A percentile compares a stretch with the other conserved stretches of the same genome.
These are phyloP conservation scores for Bimuria novae-zelandiae DNA, from an alignment of 2,329 filamentous ascomycete species.

Conservation along the genomic window DNA sequence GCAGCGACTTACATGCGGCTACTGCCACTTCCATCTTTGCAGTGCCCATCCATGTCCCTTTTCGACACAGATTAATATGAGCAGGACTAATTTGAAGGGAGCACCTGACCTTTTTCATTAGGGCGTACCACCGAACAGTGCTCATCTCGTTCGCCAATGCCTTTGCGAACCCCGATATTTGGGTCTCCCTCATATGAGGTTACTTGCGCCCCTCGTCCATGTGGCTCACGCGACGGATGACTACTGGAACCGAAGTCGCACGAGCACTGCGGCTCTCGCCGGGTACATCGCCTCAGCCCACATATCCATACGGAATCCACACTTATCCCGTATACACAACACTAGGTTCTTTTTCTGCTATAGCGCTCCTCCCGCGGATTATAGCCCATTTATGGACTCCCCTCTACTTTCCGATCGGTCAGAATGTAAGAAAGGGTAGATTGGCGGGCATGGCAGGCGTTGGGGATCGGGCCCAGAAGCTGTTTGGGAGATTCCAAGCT, in stretches of 20 bases:
- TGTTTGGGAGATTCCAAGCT: conserved; percentile 11
- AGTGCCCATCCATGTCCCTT: neutral
- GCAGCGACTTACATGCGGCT: neutral
- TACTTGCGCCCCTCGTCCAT: neutral
- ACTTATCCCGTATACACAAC: neutral
- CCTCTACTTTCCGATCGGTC: neutral
- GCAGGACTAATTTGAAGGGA: conserved; percentile 6
- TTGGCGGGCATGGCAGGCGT: conserved; percentile 5
- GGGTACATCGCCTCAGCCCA: neutral
- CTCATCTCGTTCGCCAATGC: neutral
- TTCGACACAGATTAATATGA: conserved; percentile 14
- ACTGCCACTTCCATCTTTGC: neutral
- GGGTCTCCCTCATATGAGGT: conserved; percentile 2
- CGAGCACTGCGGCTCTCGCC: conserved; percentile 8
- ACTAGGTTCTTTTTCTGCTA: conserved; percentile 5
- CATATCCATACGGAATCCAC: neutral
- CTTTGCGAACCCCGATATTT: neutral
- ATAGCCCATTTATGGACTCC: neutral
- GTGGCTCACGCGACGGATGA: conserved; percentile 1
- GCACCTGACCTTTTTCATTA: conserved; percentile 17
- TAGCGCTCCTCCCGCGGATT: neutral
- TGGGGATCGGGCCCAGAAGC: conserved; percentile 4
- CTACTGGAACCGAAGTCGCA: conserved; percentile 11
- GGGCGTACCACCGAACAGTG: conserved; percentile 1
- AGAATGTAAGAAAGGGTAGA: conserved; percentile 6